Conservation (phyloP, 2,329 filamentous ascomycete genomes). For the Exophiala sp. region DNA sequence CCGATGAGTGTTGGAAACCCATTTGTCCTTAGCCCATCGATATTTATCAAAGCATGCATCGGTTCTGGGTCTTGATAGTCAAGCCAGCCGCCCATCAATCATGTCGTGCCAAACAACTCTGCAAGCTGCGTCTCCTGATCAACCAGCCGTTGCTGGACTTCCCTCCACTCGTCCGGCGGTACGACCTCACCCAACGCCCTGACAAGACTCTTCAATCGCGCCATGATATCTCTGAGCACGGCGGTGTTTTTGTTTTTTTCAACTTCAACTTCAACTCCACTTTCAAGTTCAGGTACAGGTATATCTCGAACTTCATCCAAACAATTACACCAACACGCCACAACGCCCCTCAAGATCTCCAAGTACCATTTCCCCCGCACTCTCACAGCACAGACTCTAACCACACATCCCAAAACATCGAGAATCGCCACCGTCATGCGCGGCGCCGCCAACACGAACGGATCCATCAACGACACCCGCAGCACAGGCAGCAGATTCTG, state of each 20-base stretch:
- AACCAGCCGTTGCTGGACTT: slow-evolving; percentile 29
- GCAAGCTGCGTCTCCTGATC: slow-evolving; percentile 34
- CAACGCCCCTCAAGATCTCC: slow-evolving; percentile 58
- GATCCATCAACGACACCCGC: slow-evolving; percentile 59
- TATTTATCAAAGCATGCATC: too few relatives aligned
- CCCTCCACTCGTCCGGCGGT: slow-evolving; percentile 25
- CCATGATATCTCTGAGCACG: slow-evolving; percentile 23
- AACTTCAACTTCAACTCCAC: background rate
- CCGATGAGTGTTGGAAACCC: too few relatives aligned
- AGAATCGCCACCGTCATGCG: slow-evolving; percentile 51
- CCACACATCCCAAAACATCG: slow-evolving; percentile 50
- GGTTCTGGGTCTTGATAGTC: too few relatives aligned
- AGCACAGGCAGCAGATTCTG: slow-evolving; percentile 64
- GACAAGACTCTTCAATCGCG: slow-evolving; percentile 30
- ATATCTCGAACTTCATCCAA: slow-evolving; percentile 34
- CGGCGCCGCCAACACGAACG: slow-evolving; percentile 56
- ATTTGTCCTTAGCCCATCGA: too few relatives aligned
- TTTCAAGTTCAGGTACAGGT: too few relatives aligned
- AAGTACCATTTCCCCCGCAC: slow-evolving; percentile 53
- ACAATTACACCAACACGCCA: slow-evolving; percentile 58
- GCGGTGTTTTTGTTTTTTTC: background rate
- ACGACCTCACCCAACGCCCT: slow-evolving; percentile 28
- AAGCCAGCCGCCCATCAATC: background rate
- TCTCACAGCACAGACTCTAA: slow-evolving; percentile 65
- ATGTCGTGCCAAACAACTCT: slow-evolving; percentile 32